A percentile compares a stretch with the other conserved stretches of the same genome.
Conservation (phyloP, 2,329 filamentous ascomycete species). For the Pseudogymnoascus destructans region DNA sequence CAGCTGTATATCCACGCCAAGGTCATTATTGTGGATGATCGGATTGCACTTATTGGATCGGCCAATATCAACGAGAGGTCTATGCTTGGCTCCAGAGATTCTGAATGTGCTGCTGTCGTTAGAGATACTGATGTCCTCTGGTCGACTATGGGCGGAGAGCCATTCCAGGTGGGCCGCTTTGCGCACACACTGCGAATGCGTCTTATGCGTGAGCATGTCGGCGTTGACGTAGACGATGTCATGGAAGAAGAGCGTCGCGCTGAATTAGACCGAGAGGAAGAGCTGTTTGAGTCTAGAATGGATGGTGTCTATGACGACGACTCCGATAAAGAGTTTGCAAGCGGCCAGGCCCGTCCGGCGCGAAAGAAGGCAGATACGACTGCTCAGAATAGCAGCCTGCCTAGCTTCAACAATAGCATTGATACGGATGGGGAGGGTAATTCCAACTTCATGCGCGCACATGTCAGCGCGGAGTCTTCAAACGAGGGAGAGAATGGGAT, state of each 20-base stretch:
- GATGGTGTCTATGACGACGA: conserved; percentile 46
- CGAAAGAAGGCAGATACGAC: conserved; percentile 38
- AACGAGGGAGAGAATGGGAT: conserved; percentile 50
- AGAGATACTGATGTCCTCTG: conserved; percentile 86
- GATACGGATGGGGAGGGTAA: conserved; percentile 27
- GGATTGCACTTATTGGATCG: conserved; percentile 85
- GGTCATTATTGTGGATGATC: conserved; percentile 89
- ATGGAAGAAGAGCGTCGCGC: conserved; percentile 63
- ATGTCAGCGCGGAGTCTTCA: conserved; percentile 37
- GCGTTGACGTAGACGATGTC: conserved; percentile 87
- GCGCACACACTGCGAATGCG: conserved; percentile 86
- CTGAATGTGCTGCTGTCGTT: conserved; percentile 80
- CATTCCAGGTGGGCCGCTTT: conserved; percentile 83
- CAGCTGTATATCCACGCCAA: conserved; percentile 98
- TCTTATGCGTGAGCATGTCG: conserved; percentile 91
- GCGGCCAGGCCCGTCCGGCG: background rate
- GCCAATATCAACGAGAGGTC: conserved; percentile 98
- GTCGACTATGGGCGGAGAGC: conserved; percentile 80
- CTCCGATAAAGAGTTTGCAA: conserved; percentile 14
- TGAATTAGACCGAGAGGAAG: conserved; percentile 44
- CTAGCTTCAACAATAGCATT: conserved; percentile 69
- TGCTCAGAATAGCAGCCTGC: conserved; percentile 36
- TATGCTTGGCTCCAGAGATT: conserved; percentile 84
- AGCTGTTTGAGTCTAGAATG: conserved; percentile 46
- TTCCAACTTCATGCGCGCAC: conserved; percentile 25